A percentile compares a stretch with the other conserved stretches of the same genome.
Conservation (phyloP, 2,329 filamentous ascomycete species). For the Epicoccum nigrum region DNA sequence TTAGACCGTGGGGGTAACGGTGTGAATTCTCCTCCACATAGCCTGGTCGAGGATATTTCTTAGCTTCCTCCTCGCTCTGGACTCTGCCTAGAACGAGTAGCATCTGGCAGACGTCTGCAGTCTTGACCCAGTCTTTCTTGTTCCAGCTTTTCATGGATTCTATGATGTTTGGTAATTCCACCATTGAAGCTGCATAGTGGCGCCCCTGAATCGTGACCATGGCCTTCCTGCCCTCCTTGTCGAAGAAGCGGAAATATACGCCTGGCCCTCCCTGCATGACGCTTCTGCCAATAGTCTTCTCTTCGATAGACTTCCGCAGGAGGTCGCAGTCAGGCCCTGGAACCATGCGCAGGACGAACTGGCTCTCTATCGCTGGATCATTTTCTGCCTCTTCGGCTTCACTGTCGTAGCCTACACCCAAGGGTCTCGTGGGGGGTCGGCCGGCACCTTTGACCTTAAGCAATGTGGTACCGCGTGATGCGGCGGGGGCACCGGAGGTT, state of each 20-base stretch:
- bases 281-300: slow-evolving; percentile 75
- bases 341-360: slow-evolving; percentile 86
- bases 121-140: slow-evolving; percentile 83
- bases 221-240: slow-evolving; percentile 73
- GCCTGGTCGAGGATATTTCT: slow-evolving; percentile 65
- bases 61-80: slow-evolving; percentile 59
- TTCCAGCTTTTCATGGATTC: slow-evolving; percentile 96
- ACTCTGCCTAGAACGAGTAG: slow-evolving; percentile 76
- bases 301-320: slow-evolving; percentile 74
- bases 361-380: slow-evolving; percentile 87
- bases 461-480: slow-evolving; percentile 30
- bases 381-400: slow-evolving; percentile 88
- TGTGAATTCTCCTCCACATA: slow-evolving; percentile 72
- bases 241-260: slow-evolving; percentile 79
- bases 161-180: slow-evolving; percentile 85
- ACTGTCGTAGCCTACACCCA: slow-evolving; percentile 93
- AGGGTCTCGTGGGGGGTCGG: slow-evolving; percentile 56
- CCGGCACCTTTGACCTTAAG: slow-evolving; percentile 45
- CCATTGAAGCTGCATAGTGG: slow-evolving; percentile 76
- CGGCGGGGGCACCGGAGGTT: slow-evolving; percentile 16
- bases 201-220: slow-evolving; percentile 72
- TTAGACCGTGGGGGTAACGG: slow-evolving; percentile 83
- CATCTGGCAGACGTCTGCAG: slow-evolving; percentile 89
- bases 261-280: slow-evolving; percentile 72
- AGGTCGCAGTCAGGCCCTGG: slow-evolving; percentile 87